These are phyloP conservation scores for Myxozyma udenii DNA, from an alignment of 805 yeast genomes.

Conservation along the genomic window DNA sequence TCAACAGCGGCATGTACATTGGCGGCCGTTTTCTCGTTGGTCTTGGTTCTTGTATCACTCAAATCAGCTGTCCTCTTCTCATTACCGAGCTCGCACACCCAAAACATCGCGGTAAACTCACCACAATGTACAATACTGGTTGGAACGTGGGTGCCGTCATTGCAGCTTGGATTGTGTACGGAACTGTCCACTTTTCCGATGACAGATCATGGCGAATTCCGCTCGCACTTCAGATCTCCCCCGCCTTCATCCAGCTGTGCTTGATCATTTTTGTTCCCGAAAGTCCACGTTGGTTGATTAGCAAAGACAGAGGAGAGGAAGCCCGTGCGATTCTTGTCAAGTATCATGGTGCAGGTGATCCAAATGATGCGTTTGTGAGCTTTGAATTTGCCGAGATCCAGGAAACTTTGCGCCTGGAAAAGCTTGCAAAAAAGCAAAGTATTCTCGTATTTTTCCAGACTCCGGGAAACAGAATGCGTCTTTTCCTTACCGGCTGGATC, in stretches of 20 bases:
- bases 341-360: constrained; percentile 44
- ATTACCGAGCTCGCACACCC: constrained; percentile 6
- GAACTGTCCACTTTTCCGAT: constrained; percentile 38
- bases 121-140: constrained; percentile 46
- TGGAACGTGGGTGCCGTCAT: constrained; percentile 46
- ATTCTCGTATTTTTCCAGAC: constrained; percentile 44
- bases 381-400: constrained; percentile 44
- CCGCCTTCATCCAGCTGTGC: constrained; percentile 48
- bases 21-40: constrained; percentile 4
- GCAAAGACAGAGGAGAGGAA: constrained; percentile 51
- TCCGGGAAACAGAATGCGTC: constrained; percentile 45
- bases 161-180: constrained; percentile 51
- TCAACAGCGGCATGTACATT: constrained; percentile 1
- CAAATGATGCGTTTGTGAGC: constrained; percentile 38
- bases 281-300: constrained; percentile 69
- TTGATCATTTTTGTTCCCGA: constrained; percentile 51
- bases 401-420: constrained; percentile 39
- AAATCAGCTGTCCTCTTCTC: constrained; percentile 1
- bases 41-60: neutral
- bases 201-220: constrained; percentile 56
- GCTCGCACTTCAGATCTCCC: constrained; percentile 48
- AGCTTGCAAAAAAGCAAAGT: constrained; percentile 40
- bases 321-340: constrained; percentile 49
- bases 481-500: constrained; percentile 39
- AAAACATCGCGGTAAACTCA: constrained; percentile 33